Evolutionary conservation across 192 early-diverging fungal genomes (phyloP).

Genomic region (Coemansia sp.): DNA sequence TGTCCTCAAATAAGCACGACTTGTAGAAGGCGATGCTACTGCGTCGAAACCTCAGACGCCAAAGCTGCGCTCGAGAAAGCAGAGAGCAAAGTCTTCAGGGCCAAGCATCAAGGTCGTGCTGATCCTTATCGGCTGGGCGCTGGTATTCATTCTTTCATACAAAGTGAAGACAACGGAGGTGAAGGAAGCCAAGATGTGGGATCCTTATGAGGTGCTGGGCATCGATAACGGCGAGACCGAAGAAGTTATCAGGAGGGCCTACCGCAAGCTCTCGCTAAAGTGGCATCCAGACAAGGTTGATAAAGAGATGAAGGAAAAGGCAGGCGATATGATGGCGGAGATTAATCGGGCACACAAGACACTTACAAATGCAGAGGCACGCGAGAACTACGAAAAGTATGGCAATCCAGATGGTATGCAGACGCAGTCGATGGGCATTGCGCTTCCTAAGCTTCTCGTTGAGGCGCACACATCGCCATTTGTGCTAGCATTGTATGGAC

Average conservation of each 20-base stretch:
- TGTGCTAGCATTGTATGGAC: conserved; percentile 81
- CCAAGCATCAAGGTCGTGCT: conserved; percentile 38
- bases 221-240: conserved; percentile 58
- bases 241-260: conserved; percentile 66
- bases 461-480: conserved; percentile 80
- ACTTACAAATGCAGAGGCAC: conserved; percentile 87
- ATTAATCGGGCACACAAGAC: conserved; percentile 94
- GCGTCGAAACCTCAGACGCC: conserved; percentile 45
- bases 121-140: conserved; percentile 39
- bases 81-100: conserved; percentile 28
- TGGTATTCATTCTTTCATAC: conserved; percentile 51
- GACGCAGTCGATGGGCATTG: conserved; percentile 87
- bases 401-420: conserved; percentile 98
- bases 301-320: conserved; percentile 65
- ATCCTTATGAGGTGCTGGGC: conserved; percentile 93
- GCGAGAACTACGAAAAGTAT: conserved; percentile 91
- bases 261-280: conserved; percentile 67
- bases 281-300: conserved; percentile 80
- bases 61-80: conserved; percentile 36
- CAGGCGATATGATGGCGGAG: conserved; percentile 76
- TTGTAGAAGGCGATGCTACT: conserved; percentile 21
- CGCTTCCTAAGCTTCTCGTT: conserved; percentile 87
- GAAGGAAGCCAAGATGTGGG: conserved; percentile 73
- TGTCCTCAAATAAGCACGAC: too few relatives aligned
- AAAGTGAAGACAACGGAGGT: conserved; percentile 59